Base-by-base conservation (phyloP, 2,329 filamentous ascomycete genomes). In the Westerdykella sp. region DNA sequence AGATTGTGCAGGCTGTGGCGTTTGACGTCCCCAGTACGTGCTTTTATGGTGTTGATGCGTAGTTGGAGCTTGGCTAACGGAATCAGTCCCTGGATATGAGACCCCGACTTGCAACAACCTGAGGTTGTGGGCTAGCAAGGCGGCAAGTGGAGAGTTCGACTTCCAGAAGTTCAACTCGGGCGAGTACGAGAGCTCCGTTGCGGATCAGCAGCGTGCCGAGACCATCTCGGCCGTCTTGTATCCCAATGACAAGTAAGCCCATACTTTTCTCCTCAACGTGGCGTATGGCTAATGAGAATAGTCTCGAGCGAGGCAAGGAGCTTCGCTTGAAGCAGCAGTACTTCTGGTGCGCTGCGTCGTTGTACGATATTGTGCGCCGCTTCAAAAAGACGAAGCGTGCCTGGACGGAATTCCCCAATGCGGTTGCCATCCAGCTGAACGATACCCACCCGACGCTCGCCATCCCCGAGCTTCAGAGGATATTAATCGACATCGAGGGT, bases 111-210 rank as follows among this genome's bases (percentile, higher is more conserved):
- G 90, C 56, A 98, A 98, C 75, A 98, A 98, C 71, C 76, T 98
- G 50, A 85, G 93, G 47, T 77, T 98, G 32, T 98, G 93, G 93
- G 95, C 89, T 36, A 96, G 89, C 75, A 96, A 96, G 71, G 91
- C 93, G 35, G 90, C 90, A 37, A 91, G 87, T 56, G 93, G 93
- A 53, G 93, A 98, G 69, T 98, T 98, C 53, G 91, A 98, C 72
- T 98, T 98, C 72, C 91, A 96, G 63, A 97, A 97, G 68, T 98
- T 98, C 81, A 98, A 98, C 72, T 93, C 78, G 46, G 93, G 93
- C 50, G 90, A 98, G 58, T 98, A 98, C 65, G 93, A 98, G 72
- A 93, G 87, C 72, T 94, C 93, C 11, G 93, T 98, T 32, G 87
- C 86, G n/a, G 93, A 98, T 56, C 89, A 97, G 70, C 93, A 98